Evolutionary conservation across 257 asterid genomes (phyloP).

Genomic region (Lycium ferocissimum): DNA sequence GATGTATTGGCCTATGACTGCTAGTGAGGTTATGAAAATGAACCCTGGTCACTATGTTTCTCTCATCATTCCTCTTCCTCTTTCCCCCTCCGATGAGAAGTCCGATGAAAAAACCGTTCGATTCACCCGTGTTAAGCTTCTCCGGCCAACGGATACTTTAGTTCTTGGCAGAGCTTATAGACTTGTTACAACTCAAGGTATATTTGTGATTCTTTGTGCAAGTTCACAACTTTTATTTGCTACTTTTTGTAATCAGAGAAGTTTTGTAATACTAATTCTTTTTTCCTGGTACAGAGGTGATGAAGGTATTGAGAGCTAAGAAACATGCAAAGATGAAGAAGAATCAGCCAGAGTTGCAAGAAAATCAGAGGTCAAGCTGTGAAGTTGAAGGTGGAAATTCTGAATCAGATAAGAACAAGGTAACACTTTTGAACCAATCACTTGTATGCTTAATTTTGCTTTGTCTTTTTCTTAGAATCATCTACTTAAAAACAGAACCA

Average conservation of each 20-base stretch:
- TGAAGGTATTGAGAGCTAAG: constrained; percentile 83
- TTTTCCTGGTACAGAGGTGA: constrained; percentile 62
- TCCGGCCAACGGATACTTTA: constrained; percentile 71
- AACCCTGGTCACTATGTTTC: constrained; percentile 92
- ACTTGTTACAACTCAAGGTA: constrained; percentile 87
- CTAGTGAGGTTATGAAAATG: constrained; percentile 76
- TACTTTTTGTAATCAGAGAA: no score
- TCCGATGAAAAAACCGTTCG: constrained; percentile 50
- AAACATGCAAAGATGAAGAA: constrained; percentile 77
- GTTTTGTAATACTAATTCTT: background rate
- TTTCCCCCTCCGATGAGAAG: constrained; percentile 29
- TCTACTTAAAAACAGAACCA: background rate
- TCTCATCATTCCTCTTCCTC: constrained; percentile 68
- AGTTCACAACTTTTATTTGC: background rate
- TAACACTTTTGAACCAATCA: constrained; percentile 32
- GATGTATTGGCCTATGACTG: constrained; percentile 75
- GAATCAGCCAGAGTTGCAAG: constrained; percentile 43
- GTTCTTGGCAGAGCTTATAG: constrained; percentile 86
- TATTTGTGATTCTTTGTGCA: background rate
- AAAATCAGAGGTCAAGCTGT: constrained; percentile 44
- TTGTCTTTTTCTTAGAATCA: background rate
- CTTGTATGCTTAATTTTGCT: background rate
- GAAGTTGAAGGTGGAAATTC: constrained; percentile 43
- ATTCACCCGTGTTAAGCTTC: constrained; percentile 79
- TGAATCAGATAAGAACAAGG: constrained; percentile 50